Conservation (phyloP, 2,329 filamentous ascomycete genomes). For the Ophiocordyceps camponoti-floridani region DNA sequence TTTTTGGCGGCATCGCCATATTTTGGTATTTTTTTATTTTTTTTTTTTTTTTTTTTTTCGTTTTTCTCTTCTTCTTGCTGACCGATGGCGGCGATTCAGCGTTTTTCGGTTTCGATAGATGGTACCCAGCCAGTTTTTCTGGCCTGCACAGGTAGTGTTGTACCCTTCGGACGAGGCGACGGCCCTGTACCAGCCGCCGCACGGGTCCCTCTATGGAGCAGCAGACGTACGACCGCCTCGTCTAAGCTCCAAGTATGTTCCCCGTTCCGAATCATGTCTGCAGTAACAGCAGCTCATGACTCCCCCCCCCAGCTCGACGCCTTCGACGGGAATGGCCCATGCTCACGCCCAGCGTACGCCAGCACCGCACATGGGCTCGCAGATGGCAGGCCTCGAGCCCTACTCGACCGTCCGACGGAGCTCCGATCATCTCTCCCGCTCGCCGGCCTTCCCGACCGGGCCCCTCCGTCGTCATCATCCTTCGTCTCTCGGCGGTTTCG, state of each 20-base stretch:
- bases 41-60: too few species aligned
- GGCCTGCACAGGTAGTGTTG: constrained; percentile 24
- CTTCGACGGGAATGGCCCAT: constrained; percentile 39
- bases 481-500: constrained; percentile 26
- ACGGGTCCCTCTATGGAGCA: constrained; percentile 25
- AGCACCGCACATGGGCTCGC: constrained; percentile 27
- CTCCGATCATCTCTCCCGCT: constrained; percentile 30
- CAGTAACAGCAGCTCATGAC: background rate
- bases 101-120: constrained; percentile 36
- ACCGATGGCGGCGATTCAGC: too few species aligned
- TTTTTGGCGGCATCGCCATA: too few species aligned
- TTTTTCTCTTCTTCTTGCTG: too few species aligned
- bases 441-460: constrained; percentile 29
- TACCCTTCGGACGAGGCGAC: constrained; percentile 33
- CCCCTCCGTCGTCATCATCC: constrained; percentile 31
- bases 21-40: too few species aligned
- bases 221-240: constrained; percentile 33
- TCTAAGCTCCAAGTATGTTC: constrained; percentile 37
- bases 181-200: constrained; percentile 24
- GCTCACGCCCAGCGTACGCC: constrained; percentile 28
- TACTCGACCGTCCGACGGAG: constrained; percentile 29
- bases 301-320: constrained; percentile 21
- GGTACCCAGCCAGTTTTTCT: constrained; percentile 32
- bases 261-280: too few species aligned
- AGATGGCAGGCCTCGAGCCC: constrained; percentile 33